Conservation (phyloP, 164 flowering plant genomes). For the Chimonanthus salicifolius region DNA sequence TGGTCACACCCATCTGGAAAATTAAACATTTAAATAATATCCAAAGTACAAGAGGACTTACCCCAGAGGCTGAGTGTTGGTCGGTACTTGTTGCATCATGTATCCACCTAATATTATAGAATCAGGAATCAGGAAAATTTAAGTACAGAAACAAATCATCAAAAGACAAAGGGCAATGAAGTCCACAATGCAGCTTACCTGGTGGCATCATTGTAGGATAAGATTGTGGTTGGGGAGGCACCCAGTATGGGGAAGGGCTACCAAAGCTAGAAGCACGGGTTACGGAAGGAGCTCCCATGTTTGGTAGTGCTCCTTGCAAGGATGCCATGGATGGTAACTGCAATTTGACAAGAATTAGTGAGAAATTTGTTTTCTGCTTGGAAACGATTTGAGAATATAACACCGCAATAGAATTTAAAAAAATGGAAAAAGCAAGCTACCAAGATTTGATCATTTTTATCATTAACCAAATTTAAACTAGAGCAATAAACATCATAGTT, state of each 20-base stretch:
- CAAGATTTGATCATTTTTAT: not conserved
- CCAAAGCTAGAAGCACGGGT: conserved; percentile 28
- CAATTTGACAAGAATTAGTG: conserved; percentile 11
- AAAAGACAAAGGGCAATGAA: not conserved
- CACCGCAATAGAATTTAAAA: too few relatives aligned
- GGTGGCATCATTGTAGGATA: conserved; percentile 31
- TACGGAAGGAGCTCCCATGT: conserved; percentile 24
- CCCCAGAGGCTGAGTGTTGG: conserved; percentile 16
- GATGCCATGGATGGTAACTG: conserved; percentile 64
- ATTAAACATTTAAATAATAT: not conserved
- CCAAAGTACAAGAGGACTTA: conserved; percentile 8
- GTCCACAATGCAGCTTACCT: conserved; percentile 20
- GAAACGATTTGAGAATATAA: too few relatives aligned
- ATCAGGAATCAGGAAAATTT: not conserved
- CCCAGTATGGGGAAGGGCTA: conserved; percentile 30
- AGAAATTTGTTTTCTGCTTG: too few relatives aligned
- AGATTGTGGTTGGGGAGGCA: conserved; percentile 33
- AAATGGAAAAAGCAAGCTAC: not conserved
- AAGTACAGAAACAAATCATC: not conserved
- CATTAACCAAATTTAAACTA: too few relatives aligned
- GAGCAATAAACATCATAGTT: too few relatives aligned
- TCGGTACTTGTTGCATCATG: conserved; percentile 22
- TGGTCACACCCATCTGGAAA: not conserved
- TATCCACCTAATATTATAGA: conserved; percentile 18
- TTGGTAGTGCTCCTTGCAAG: conserved; percentile 54